These are phyloP conservation scores for Coprinopsis strossmayeri DNA, from an alignment of 768 basidiomycete species.

Conservation along the genomic window DNA sequence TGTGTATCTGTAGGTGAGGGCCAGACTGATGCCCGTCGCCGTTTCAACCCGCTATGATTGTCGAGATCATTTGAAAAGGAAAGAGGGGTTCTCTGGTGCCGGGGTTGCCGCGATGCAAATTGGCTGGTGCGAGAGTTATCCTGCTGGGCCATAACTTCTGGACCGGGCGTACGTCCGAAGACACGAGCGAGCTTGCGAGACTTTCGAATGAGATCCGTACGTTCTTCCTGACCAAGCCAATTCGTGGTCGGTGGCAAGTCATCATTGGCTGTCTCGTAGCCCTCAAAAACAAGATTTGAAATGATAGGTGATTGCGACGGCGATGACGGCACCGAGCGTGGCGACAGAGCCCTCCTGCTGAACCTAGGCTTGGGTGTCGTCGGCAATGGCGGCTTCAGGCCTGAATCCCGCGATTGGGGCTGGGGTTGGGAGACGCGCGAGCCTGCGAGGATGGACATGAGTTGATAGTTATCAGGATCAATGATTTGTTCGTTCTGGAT, in stretches of 20 bases:
- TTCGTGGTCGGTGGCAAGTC: conserved; percentile 61
- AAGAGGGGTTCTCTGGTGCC: conserved; percentile 14
- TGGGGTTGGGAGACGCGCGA: conserved; percentile 26
- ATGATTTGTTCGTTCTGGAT: conserved; percentile 12
- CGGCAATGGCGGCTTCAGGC: conserved; percentile 27
- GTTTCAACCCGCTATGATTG: not conserved
- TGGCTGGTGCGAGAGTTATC: conserved; percentile 14
- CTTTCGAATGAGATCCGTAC: conserved; percentile 65
- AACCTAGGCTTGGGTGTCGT: conserved; percentile 42
- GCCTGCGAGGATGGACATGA: conserved; percentile 21
- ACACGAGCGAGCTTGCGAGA: conserved; percentile 75
- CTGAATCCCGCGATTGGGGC: conserved; percentile 15
- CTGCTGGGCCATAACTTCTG: conserved; percentile 31
- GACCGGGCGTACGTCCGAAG: conserved; percentile 63
- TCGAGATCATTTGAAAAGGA: conserved; percentile 20
- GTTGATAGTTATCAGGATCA: conserved; percentile 10
- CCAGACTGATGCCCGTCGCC: conserved; percentile 18
- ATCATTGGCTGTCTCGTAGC: conserved; percentile 12
- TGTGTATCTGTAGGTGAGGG: conserved; percentile 25
- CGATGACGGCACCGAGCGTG: conserved; percentile 16
- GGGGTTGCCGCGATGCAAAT: not conserved
- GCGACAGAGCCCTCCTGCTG: conserved; percentile 23
- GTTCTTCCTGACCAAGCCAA: conserved; percentile 53
- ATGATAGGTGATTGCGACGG: conserved; percentile 14
- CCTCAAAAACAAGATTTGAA: conserved; percentile 9